Conservation (phyloP, 2,329 filamentous ascomycete species). For the Aureobasidium sp. region DNA sequence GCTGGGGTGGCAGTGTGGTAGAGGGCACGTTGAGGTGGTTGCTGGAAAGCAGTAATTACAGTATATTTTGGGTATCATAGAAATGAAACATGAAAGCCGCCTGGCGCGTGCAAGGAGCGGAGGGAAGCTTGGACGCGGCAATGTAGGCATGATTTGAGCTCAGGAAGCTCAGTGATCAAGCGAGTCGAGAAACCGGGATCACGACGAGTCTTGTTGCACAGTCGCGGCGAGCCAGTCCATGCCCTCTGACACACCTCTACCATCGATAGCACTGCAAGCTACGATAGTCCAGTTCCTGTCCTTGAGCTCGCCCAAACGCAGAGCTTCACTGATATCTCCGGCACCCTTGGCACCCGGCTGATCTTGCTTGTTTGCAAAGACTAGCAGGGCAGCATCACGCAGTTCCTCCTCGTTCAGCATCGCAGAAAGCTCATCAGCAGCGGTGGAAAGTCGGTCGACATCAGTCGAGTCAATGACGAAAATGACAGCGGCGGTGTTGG, state of each 20-base stretch:
- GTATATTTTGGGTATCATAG: not conserved
- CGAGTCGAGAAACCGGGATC: not conserved
- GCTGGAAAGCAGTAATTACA: not conserved
- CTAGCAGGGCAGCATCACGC: slow-evolving; percentile 81
- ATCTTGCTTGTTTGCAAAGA: slow-evolving; percentile 99
- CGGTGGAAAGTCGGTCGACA: slow-evolving; percentile 88
- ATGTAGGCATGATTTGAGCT: not conserved
- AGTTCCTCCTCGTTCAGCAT: slow-evolving; percentile 98
- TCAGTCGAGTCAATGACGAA: slow-evolving; percentile 98
- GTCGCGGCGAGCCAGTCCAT: slow-evolving; percentile 96
- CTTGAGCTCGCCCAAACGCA: slow-evolving; percentile 81
- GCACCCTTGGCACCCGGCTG: slow-evolving; percentile 94
- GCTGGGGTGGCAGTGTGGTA: not conserved
- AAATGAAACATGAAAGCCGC: not conserved
- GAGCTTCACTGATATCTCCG: slow-evolving; percentile 89
- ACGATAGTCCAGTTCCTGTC: slow-evolving; percentile 99
- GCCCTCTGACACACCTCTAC: slow-evolving; percentile 86
- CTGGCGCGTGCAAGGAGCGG: not conserved
- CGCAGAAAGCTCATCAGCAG: slow-evolving; percentile 81
- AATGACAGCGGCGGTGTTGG: slow-evolving; percentile 95
- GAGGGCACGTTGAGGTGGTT: too few species aligned
- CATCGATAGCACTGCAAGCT: slow-evolving; percentile 92
- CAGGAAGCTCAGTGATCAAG: not conserved
- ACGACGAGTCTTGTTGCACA: slow-evolving; percentile 7
- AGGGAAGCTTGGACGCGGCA: not conserved